phyloP scores from a whole-genome alignment of 1,139 yeast species.

The Kluyveromyces sp. region DNA sequence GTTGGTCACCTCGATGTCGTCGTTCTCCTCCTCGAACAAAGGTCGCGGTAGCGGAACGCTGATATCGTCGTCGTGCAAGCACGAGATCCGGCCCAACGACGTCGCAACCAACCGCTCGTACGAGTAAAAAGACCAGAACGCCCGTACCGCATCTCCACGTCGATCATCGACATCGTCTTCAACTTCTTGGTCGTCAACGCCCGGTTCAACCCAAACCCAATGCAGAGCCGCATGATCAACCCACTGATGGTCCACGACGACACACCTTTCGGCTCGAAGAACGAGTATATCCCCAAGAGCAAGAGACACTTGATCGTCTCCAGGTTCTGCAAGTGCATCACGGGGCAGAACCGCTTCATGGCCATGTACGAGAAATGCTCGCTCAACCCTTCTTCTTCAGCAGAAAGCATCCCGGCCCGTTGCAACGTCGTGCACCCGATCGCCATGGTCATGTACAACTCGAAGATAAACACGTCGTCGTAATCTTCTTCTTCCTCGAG shows the following conservation, averaged over 20 bases:
- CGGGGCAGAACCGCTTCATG: slow-evolving; percentile 31
- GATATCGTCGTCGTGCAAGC: slow-evolving; percentile 41
- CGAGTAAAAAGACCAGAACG: slow-evolving; percentile 46
- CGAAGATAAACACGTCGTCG: slow-evolving; percentile 30
- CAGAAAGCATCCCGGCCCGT: slow-evolving; percentile 33
- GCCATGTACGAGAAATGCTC: slow-evolving; percentile 34
- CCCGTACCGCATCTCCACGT: slow-evolving; percentile 37
- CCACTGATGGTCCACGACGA: slow-evolving; percentile 46
- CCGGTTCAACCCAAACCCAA: slow-evolving; percentile 39
- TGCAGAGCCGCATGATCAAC: slow-evolving; percentile 35
- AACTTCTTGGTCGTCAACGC: slow-evolving; percentile 27
- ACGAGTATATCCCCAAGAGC: slow-evolving; percentile 39
- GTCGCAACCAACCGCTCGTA: slow-evolving; percentile 41
- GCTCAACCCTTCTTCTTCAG: slow-evolving; percentile 31
- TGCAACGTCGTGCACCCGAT: slow-evolving; percentile 43
- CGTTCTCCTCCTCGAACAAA: slow-evolving; percentile 34
- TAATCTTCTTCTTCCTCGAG: slow-evolving; percentile 15
- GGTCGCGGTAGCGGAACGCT: slow-evolving; percentile 37
- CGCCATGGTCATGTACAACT: slow-evolving; percentile 42
- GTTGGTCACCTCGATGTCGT: slow-evolving; percentile 34
- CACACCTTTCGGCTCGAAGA: slow-evolving; percentile 38
- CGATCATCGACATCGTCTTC: slow-evolving; percentile 25
- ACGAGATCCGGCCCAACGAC: slow-evolving; percentile 39
- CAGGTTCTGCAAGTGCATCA: slow-evolving; percentile 32
- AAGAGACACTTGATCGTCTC: slow-evolving; percentile 35